These are phyloP conservation scores for Ettlia oleoabundans DNA, from an alignment of 139 green algal species.

Conservation along the genomic window DNA sequence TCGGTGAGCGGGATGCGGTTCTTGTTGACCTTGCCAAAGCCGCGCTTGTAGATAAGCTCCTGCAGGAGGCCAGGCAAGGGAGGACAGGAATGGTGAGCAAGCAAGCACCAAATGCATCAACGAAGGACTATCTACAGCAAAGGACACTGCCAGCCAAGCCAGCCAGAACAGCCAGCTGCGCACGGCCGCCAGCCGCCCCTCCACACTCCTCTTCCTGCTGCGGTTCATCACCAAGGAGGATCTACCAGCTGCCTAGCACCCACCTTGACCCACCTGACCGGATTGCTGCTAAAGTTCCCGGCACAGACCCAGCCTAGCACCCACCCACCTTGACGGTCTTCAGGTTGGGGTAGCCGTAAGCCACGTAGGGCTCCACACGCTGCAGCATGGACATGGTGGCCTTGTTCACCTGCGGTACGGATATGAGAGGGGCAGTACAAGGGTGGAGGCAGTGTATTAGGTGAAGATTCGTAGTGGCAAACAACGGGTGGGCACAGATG, in stretches of 20 bases:
- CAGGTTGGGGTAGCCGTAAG: constrained; percentile 97
- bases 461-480: too few relatives aligned
- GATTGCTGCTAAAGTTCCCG: too few relatives aligned
- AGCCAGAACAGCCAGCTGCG: too few relatives aligned
- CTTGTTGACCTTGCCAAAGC: constrained; percentile 96
- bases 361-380: constrained; percentile 97
- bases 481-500: too few relatives aligned
- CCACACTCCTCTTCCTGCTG: too few relatives aligned
- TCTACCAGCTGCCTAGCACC: too few relatives aligned
- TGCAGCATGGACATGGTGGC: constrained; percentile 96
- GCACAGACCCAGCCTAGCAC: too few relatives aligned
- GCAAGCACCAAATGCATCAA: neutral
- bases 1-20: constrained; percentile 95
- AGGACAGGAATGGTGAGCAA: neutral
- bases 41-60: constrained; percentile 99
- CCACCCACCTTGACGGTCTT: constrained; percentile 88
- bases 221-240: too few relatives aligned
- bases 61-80: constrained; percentile 24
- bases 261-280: too few relatives aligned
- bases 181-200: too few relatives aligned
- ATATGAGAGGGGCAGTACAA: neutral
- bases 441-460: neutral
- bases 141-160: too few relatives aligned
- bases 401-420: constrained; percentile 92
- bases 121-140: neutral